Evolutionary conservation across 2,329 filamentous ascomycete species (phyloP).

Genomic region (Calonectria pseudoturangicola): DNA sequence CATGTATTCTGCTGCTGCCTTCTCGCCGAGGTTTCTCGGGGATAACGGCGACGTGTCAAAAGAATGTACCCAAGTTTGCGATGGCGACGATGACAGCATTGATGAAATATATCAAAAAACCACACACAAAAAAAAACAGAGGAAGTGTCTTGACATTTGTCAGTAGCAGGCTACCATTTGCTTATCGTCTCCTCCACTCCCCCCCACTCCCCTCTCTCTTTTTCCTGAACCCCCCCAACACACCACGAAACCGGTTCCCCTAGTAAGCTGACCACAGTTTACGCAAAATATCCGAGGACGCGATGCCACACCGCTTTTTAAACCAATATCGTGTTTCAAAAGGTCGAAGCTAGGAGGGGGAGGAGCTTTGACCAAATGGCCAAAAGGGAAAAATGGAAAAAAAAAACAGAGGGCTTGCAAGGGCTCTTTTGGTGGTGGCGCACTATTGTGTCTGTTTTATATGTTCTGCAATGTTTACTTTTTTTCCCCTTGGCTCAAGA

Average conservation of each 20-base stretch:
- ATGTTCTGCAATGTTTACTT: slow-evolving; percentile 13
- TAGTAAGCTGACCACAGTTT: slow-evolving; percentile 9
- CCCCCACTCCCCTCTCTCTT: no score
- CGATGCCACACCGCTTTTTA: slow-evolving; percentile 7
- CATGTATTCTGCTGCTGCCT: no score
- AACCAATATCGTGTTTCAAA: no score
- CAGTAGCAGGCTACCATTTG: background rate
- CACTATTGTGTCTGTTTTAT: background rate
- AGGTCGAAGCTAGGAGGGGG: no score
- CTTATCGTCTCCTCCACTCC: background rate
- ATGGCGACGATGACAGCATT: no score
- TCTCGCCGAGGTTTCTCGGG: no score
- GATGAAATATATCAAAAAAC: no score
- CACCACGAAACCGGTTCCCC: slow-evolving; percentile 4
- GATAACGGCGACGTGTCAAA: no score
- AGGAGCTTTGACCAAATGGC: no score
- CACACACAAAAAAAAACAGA: no score
- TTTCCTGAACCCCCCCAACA: background rate
- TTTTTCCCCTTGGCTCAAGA: background rate
- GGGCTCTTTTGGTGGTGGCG: background rate
- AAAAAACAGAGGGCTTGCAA: background rate
- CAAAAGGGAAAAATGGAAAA: background rate
- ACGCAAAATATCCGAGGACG: slow-evolving; percentile 13
- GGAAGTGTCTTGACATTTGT: background rate
- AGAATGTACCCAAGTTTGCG: no score